Conservation (phyloP, 2,329 filamentous ascomycete species). For the Alternaria gansuensis region DNA sequence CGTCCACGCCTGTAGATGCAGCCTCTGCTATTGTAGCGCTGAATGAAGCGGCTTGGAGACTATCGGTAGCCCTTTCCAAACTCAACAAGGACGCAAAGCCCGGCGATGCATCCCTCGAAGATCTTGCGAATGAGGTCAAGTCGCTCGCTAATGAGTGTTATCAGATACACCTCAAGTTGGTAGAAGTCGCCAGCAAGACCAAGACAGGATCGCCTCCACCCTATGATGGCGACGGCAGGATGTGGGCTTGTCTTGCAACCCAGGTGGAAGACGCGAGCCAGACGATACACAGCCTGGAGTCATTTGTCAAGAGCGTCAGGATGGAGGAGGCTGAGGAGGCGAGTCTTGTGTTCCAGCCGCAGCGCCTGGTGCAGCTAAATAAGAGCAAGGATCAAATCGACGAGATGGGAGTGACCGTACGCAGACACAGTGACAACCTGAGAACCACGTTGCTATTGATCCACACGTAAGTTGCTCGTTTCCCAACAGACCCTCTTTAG, state of each 20-base stretch:
- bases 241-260: constrained; percentile 28
- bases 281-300: constrained; percentile 25
- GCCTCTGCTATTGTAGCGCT: constrained; percentile 24
- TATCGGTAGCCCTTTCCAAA: constrained; percentile 29
- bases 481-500: neutral
- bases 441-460: constrained; percentile 25
- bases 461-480: constrained; percentile 25
- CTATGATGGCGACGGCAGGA: constrained; percentile 19
- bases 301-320: constrained; percentile 21
- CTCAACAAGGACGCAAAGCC: constrained; percentile 20
- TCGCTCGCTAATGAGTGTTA: constrained; percentile 34
- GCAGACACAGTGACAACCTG: constrained; percentile 30
- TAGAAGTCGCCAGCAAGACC: constrained; percentile 19
- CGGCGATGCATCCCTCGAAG: constrained; percentile 19
- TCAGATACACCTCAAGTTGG: constrained; percentile 29
- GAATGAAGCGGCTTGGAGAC: constrained; percentile 30
- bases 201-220: constrained; percentile 7
- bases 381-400: constrained; percentile 8
- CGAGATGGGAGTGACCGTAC: constrained; percentile 12
- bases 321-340: constrained; percentile 8
- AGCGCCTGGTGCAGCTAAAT: constrained; percentile 20
- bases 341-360: constrained; percentile 14
- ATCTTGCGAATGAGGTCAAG: constrained; percentile 28
- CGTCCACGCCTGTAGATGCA: constrained; percentile 16
- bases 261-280: constrained; percentile 26